Evolutionary conservation across 257 asterid genomes (phyloP).

Genomic region (Solanum tarapatanum): DNA sequence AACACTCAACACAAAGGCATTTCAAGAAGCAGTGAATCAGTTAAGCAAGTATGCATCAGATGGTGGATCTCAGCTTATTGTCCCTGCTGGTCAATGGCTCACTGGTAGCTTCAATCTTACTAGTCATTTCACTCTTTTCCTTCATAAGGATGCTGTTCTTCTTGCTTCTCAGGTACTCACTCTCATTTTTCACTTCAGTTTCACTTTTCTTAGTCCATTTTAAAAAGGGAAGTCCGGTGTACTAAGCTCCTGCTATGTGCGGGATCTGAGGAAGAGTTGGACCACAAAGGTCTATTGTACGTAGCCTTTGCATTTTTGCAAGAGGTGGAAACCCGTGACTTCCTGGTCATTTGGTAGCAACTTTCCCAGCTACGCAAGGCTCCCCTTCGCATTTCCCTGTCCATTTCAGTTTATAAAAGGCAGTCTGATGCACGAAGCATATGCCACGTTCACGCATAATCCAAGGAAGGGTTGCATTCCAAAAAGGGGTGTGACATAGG

Average conservation of each 20-base stretch:
- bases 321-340: background rate
- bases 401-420: background rate
- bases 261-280: background rate
- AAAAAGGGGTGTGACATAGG: background rate
- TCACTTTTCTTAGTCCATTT: background rate
- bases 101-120: constrained; percentile 24
- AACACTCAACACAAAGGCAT: constrained; percentile 22
- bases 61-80: constrained; percentile 18
- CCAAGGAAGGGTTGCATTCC: background rate
- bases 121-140: constrained; percentile 21
- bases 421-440: background rate
- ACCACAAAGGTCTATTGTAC: background rate
- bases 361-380: background rate
- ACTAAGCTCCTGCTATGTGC: background rate
- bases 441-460: background rate
- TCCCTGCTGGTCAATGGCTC: constrained; percentile 21
- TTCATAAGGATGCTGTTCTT: constrained; percentile 17
- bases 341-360: background rate
- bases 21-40: constrained; percentile 12
- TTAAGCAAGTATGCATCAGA: constrained; percentile 6
- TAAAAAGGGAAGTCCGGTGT: background rate
- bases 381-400: background rate
- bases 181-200: background rate
- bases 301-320: background rate
- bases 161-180: constrained; percentile 7